A percentile compares a stretch with the other conserved stretches of the same genome.
These are phyloP conservation scores for Avena eriantha DNA, from an alignment of 176 grass and related monocot genomes.

Conservation along the genomic window DNA sequence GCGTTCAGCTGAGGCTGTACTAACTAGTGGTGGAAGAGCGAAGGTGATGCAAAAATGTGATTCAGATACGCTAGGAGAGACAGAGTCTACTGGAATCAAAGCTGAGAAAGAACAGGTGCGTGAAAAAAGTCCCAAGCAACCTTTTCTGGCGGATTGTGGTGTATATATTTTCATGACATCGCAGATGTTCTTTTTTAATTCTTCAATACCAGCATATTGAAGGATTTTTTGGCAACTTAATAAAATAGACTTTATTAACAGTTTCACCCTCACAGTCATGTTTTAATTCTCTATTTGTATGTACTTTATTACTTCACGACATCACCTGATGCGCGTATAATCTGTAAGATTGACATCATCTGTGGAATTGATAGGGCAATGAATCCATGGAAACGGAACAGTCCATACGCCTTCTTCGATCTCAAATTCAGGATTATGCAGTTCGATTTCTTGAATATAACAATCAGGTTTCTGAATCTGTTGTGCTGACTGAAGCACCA, in stretches of 20 bases:
- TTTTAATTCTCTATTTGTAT: conserved; percentile 27
- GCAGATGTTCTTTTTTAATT: not conserved
- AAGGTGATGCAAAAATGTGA: conserved; percentile 41
- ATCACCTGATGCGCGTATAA: conserved; percentile 17
- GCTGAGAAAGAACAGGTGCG: conserved; percentile 51
- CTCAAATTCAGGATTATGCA: conserved; percentile 79
- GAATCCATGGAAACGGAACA: conserved; percentile 32
- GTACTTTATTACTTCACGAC: not conserved
- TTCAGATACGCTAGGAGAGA: conserved; percentile 35
- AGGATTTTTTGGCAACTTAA: not conserved
- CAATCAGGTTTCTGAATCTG: conserved; percentile 47
- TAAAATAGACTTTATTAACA: conserved; percentile 1
- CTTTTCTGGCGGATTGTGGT: not conserved
- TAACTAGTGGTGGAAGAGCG: conserved; percentile 11
- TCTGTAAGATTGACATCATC: conserved; percentile 35
- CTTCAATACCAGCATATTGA: not conserved
- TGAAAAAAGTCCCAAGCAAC: conserved; percentile 16
- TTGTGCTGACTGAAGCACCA: conserved; percentile 71
- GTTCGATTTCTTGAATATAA: conserved; percentile 80
- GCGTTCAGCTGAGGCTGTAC: conserved; percentile 59
- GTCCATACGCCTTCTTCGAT: conserved; percentile 21
- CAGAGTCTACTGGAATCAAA: conserved; percentile 44
- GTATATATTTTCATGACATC: conserved; percentile 17
- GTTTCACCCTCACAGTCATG: conserved; percentile 17
- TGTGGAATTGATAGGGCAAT: conserved; percentile 46